Percentiles rank a stretch among this genome's conserved stretches.
Conservation (phyloP, 1,284 basidiomycete genomes). For the Ganoderma leucocontextum region DNA sequence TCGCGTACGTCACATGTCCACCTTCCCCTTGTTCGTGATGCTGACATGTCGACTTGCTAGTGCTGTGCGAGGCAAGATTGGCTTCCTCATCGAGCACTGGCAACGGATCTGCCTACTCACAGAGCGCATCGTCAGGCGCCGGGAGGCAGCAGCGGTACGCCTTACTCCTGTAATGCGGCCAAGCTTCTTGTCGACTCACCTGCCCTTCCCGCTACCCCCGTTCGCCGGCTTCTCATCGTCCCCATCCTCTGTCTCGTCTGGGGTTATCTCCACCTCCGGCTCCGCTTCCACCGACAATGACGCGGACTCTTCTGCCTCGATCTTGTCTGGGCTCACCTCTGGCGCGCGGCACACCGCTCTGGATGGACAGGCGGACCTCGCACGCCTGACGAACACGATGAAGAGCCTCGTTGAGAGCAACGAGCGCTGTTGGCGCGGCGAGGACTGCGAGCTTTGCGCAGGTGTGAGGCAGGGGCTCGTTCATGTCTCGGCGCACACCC, state of each 20-base stretch:
- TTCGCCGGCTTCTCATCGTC: constrained; percentile 44
- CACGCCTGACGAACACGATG: constrained; percentile 82
- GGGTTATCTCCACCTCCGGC: constrained; percentile 23
- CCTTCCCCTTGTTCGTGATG: background rate
- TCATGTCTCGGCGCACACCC: constrained; percentile 73
- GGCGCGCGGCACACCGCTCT: constrained; percentile 28
- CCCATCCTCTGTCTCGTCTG: constrained; percentile 37
- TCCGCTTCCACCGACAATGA: constrained; percentile 33
- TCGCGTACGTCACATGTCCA: constrained; percentile 60
- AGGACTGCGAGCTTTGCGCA: constrained; percentile 81
- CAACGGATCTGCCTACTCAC: constrained; percentile 86
- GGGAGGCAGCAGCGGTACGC: constrained; percentile 89
- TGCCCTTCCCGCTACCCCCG: constrained; percentile 53
- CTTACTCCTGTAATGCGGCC: constrained; percentile 67
- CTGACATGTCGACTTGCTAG: constrained; percentile 45
- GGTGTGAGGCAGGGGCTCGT: constrained; percentile 82
- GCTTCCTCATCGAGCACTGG: constrained; percentile 86
- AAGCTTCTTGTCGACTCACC: constrained; percentile 71
- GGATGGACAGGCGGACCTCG: constrained; percentile 77
- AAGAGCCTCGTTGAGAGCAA: constrained; percentile 82
- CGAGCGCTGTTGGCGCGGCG: constrained; percentile 80
- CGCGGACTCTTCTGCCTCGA: constrained; percentile 32
- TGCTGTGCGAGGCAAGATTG: constrained; percentile 74
- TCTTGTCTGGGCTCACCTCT: constrained; percentile 41
- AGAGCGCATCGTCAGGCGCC: constrained; percentile 86